Evolutionary conservation across 192 early-diverging fungal genomes (phyloP).

Genomic region (Mortierella claussenii): DNA sequence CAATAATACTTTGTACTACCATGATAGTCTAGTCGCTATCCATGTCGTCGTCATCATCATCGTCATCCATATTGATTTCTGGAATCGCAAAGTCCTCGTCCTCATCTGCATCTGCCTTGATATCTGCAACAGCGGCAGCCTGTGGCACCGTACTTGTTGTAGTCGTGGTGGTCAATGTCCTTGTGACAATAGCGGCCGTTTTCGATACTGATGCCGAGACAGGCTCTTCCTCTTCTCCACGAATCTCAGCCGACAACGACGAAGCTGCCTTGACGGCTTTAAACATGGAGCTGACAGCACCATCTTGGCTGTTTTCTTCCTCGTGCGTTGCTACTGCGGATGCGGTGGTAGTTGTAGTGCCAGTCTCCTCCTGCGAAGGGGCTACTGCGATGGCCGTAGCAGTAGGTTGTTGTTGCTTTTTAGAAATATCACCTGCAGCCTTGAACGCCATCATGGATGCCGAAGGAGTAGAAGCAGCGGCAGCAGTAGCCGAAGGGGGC

Average conservation of each 20-base stretch:
- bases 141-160: neutral
- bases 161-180: constrained; percentile 4
- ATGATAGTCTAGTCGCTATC: constrained; percentile 33
- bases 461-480: neutral
- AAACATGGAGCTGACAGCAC: neutral
- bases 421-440: constrained; percentile 18
- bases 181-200: neutral
- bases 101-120: neutral
- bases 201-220: neutral
- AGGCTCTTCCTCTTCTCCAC: neutral
- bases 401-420: neutral
- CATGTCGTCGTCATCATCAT: constrained; percentile 48
- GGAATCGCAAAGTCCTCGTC: constrained; percentile 42
- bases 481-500: no score
- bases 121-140: neutral
- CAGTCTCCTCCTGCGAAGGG: no score
- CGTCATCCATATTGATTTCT: constrained; percentile 46
- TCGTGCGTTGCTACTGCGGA: neutral
- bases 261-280: constrained; percentile 1
- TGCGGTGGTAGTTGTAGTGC: neutral
- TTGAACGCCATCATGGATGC: constrained; percentile 38
- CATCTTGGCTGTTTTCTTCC: neutral
- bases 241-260: no score
- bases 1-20: no score
- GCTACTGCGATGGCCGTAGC: neutral